A percentile compares a stretch with the other conserved stretches of the same genome.
These are phyloP conservation scores for Xylariales sp. DNA, from an alignment of 2,329 filamentous ascomycete species.

Conservation along the genomic window DNA sequence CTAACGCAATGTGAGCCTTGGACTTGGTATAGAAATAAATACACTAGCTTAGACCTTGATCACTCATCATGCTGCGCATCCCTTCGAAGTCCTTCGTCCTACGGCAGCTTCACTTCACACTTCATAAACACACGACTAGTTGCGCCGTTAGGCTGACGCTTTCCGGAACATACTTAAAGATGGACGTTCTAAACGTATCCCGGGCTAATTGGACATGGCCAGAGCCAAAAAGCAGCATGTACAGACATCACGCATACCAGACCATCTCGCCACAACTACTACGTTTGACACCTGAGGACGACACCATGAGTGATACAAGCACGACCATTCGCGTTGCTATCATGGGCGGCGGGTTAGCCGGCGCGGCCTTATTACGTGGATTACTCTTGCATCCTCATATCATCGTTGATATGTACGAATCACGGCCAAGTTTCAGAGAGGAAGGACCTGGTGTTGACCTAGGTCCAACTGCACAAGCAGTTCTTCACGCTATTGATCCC, in stretches of 20 bases:
- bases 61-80: too few species aligned
- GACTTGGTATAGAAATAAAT: too few species aligned
- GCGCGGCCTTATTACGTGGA: slow-evolving; percentile 20
- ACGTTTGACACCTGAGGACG: neutral
- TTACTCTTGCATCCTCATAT: slow-evolving; percentile 24
- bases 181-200: too few species aligned
- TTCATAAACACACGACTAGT: too few species aligned
- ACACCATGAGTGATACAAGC: slow-evolving; percentile 16
- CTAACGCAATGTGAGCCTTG: too few species aligned
- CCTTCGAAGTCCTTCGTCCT: too few species aligned
- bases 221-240: neutral
- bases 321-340: slow-evolving; percentile 25
- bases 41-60: too few species aligned
- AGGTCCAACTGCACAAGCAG: slow-evolving; percentile 14
- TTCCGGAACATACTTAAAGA: too few species aligned
- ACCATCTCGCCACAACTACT: neutral
- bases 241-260: neutral
- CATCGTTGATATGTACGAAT: slow-evolving; percentile 24
- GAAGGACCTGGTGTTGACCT: slow-evolving; percentile 20
- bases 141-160: too few species aligned
- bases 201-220: too few species aligned
- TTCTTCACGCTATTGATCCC: slow-evolving; percentile 21
- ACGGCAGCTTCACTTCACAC: too few species aligned
- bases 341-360: slow-evolving; percentile 23
- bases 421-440: slow-evolving; percentile 19